Percentiles rank a stretch among this genome's conserved stretches.
phyloP scores from a whole-genome alignment of 768 basidiomycete species.

The Pleurotus salmoneostramineus region DNA sequence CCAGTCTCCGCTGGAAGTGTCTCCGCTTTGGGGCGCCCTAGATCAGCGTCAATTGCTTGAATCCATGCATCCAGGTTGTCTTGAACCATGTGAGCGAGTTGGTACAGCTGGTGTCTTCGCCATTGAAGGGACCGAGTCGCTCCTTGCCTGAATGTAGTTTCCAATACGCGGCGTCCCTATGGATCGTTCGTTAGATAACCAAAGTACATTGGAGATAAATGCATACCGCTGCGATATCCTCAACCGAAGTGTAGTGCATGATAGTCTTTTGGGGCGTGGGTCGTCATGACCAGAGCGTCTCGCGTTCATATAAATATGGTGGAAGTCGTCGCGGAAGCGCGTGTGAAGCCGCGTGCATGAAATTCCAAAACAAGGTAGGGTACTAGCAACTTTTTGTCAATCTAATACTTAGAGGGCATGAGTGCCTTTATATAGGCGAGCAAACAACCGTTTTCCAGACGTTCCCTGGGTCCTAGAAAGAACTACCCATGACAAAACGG shows the following conservation, averaged over 20 bases:
- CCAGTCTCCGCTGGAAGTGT: slow-evolving; percentile 40
- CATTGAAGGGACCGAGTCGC: slow-evolving; percentile 49
- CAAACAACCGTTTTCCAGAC: too few relatives aligned
- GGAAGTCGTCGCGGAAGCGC: too few relatives aligned
- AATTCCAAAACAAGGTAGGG: too few relatives aligned
- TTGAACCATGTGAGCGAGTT: slow-evolving; percentile 57
- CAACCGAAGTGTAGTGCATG: not conserved
- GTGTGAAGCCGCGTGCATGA: too few relatives aligned
- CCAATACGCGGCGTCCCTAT: slow-evolving; percentile 32
- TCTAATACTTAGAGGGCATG: too few relatives aligned
- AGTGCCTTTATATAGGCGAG: too few relatives aligned
- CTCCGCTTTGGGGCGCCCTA: slow-evolving; percentile 45
- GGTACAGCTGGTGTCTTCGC: slow-evolving; percentile 61
- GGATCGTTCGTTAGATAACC: not conserved
- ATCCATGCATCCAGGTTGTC: slow-evolving; percentile 55
- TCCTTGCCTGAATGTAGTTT: slow-evolving; percentile 46
- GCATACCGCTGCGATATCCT: not conserved
- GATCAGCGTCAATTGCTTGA: slow-evolving; percentile 43
- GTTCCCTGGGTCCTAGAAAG: too few relatives aligned
- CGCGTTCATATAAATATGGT: too few relatives aligned
- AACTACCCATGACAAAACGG: too few relatives aligned
- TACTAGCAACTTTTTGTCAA: too few relatives aligned
- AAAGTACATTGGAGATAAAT: too few relatives aligned
- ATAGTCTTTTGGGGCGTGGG: not conserved
- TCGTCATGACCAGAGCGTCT: too few relatives aligned